A percentile compares a stretch with the other conserved stretches of the same genome.
These are phyloP conservation scores for Cerioporus squamosus DNA, from an alignment of 1,284 basidiomycete species.

Conservation along the genomic window DNA sequence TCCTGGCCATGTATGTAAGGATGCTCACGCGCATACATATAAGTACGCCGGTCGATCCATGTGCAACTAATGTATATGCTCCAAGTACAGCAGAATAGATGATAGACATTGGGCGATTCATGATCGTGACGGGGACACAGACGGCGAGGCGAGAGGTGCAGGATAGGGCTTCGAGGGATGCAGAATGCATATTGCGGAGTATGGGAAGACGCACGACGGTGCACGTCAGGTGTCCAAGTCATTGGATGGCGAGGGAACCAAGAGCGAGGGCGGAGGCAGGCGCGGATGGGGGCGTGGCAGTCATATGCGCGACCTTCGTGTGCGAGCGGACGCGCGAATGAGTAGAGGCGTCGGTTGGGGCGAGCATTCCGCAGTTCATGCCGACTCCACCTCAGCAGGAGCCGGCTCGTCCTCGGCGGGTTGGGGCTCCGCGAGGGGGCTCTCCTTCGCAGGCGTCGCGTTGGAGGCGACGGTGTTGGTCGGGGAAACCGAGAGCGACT, in stretches of 20 bases:
- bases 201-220: neutral
- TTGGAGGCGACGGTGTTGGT: conserved; percentile 52
- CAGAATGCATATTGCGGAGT: neutral
- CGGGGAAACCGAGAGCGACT: conserved; percentile 69
- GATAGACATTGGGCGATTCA: conserved; percentile 7
- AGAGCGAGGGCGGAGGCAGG: neutral
- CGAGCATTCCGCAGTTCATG: neutral
- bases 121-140: neutral
- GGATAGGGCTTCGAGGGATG: no score
- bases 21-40: neutral
- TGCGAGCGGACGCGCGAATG: neutral
- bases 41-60: conserved; percentile 13
- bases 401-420: conserved; percentile 12
- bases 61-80: conserved; percentile 26
- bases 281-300: conserved; percentile 4
- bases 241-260: conserved; percentile 8
- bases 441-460: conserved; percentile 68
- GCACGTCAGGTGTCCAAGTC: conserved; percentile 20
- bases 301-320: conserved; percentile 8
- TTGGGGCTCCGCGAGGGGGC: conserved; percentile 48
- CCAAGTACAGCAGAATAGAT: conserved; percentile 24
- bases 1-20: no score
- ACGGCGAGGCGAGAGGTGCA: no score
- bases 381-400: conserved; percentile 3
- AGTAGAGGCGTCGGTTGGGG: neutral